Evolutionary conservation across 768 basidiomycete genomes (phyloP), one percentile per base, ranked within the genome.

Genomic region (Podaxis sp.): DNA sequence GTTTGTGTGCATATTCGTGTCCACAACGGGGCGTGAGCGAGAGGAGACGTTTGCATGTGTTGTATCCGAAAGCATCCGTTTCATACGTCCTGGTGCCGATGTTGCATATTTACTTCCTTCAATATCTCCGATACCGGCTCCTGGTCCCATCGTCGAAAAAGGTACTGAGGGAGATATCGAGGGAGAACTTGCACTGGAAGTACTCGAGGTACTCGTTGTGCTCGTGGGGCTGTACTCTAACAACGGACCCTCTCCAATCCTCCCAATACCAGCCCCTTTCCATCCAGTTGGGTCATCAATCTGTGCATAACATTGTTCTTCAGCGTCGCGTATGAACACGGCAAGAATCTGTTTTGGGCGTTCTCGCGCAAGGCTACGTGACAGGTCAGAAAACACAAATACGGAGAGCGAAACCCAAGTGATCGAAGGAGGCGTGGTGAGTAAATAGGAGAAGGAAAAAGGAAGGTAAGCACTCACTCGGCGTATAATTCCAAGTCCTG

Each of bases 401-500:
- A 57, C 8, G 33, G 44, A 11, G 8, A 36, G 2, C 56, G 33
- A 41, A 38, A 15, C n/a, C 15, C 36, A 26, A n/a, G 61, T 56
- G 10, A 12, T 33, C 17, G 41, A 10, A 15, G 5, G 38, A 62
- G 36, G 24, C 2, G 50, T 56, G 2, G 33, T 40, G 11, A 55
- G 33, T 15, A 57, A 28, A 30, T 17, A 52, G 30, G 11, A 44
- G n/a, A 46, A 20, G 13, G 56, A 13, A 22, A 37, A 36, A 56
- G 20, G 10, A 17, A 41, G 36, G 24, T 37, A 37, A 15, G 10
- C 10, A 72, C 79, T n/a, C 66, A 84, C 83, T 86, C 79, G 13
- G 88, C 80, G 72, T 98, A 99, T 1, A 99, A 80, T 73, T 99
- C 95, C 49, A 99, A 76, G 74, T 99, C 96, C 67, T 97, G 96